phyloP scores from a whole-genome alignment of 2,329 filamentous ascomycete genomes.

The Aspergillus fijiensis region DNA sequence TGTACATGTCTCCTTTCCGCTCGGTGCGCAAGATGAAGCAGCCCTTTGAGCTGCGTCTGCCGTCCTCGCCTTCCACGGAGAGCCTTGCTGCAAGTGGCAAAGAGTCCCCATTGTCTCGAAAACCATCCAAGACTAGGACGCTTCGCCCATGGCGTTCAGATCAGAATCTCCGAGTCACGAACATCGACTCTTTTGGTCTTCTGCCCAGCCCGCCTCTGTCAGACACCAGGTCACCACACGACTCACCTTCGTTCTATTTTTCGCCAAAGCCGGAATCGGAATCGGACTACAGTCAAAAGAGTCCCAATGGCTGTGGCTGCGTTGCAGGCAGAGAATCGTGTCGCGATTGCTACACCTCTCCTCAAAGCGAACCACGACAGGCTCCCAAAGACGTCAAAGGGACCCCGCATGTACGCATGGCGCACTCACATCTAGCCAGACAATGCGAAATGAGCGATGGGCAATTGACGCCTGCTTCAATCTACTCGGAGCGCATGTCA shows the following conservation, averaged over 20 bases:
- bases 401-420: constrained; percentile 34
- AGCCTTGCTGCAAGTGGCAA: constrained; percentile 21
- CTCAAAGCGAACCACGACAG: constrained; percentile 10
- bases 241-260: constrained; percentile 30
- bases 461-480: constrained; percentile 12
- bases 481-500: constrained; percentile 13
- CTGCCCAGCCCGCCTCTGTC: constrained; percentile 40
- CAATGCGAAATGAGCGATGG: constrained; percentile 25
- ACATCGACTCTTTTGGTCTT: constrained; percentile 35
- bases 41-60: constrained; percentile 39
- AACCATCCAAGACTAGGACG: constrained; percentile 24
- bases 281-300: constrained; percentile 15
- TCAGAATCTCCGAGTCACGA: constrained; percentile 33
- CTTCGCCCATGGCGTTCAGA: constrained; percentile 39
- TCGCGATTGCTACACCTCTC: constrained; percentile 19
- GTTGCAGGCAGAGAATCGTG: constrained; percentile 12
- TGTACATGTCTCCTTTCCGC: constrained; percentile 39
- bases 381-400: constrained; percentile 14
- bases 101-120: constrained; percentile 19
- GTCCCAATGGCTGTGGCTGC: constrained; percentile 11
- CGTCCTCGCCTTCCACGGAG: constrained; percentile 36
- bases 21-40: constrained; percentile 43
- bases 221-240: constrained; percentile 30
- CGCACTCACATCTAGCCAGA: constrained; percentile 32
- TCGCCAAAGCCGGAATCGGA: constrained; percentile 22